Evolutionary conservation across 192 early-diverging fungal species (phyloP), one percentile per base, ranked within the genome.

Genomic region (Coemansia sp.): DNA sequence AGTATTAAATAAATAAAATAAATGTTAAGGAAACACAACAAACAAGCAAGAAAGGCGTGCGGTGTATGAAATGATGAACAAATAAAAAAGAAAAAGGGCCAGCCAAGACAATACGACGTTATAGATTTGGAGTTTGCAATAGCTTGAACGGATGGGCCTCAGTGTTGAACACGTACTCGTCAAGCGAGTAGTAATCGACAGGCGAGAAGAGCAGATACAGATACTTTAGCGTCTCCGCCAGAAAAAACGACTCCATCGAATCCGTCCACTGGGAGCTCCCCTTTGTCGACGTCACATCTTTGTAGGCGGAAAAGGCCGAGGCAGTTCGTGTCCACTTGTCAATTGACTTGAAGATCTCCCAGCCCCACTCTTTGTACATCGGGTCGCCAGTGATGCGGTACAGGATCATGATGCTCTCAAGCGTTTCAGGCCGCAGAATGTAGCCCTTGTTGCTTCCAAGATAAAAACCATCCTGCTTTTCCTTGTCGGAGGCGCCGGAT

Each of bases 181-280:
- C 92, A 13, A 98, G 79, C 16, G 93, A 90, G 53, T 86, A 77
- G 21, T 87, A 67, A 50, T 87, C 85, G 6, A 78, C 79, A 1
- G 88, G 87, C 39, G 88, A 84, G 81, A 98, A 95, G 50, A 98
- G 81, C 69, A 98, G 70, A 63, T 94, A 98, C 42, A 96, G 82
- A 67, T 98, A 98, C 77, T 98, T 98, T 67, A 98, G 85, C 15
- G 95, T 95, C 71, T 98, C 95, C 0, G 93, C 94, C 83, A 92
- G 61, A 72, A 85, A 87, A 53, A 85, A 85, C 61, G 79, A 82
- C 61, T 86, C 85, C 82, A 85, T 86, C 38, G 69, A 70, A 56
- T 83, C 84, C 16, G 64, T 71, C 67, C 68, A 50, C 56, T 71
- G 56, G 0, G 52, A 45, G 44, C 48, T 65, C 43, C 69, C 67